These are phyloP conservation scores for Hsuehochloa calcarea DNA, from an alignment of 176 grass and related monocot genomes.

Conservation along the genomic window DNA sequence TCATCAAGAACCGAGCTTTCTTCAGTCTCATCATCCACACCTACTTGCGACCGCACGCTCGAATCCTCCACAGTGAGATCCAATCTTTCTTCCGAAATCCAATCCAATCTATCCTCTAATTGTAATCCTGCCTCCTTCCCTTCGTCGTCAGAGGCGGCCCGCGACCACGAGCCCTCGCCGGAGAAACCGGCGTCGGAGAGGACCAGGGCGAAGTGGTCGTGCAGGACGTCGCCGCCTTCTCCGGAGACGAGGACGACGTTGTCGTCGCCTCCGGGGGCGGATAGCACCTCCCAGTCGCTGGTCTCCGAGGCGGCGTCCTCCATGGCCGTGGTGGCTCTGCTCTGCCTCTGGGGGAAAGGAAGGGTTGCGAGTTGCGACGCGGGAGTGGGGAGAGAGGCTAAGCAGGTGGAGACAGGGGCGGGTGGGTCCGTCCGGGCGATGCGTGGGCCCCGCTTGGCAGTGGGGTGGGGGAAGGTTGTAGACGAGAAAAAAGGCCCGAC, in stretches of 20 bases:
- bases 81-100: background rate
- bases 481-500: too few relatives aligned
- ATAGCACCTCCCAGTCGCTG: slow-evolving; percentile 60
- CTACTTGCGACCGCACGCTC: background rate
- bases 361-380: background rate
- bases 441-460: too few relatives aligned
- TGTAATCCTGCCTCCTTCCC: background rate
- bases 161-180: background rate
- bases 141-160: background rate
- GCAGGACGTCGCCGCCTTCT: slow-evolving; percentile 25
- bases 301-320: slow-evolving; percentile 43
- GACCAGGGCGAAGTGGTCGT: slow-evolving; percentile 44
- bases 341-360: background rate
- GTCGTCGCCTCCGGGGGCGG: slow-evolving; percentile 14
- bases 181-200: background rate
- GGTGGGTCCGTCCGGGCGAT: background rate
- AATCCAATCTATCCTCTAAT: background rate
- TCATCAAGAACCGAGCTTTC: background rate
- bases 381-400: background rate
- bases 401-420: background rate
- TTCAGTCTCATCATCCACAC: background rate
- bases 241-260: slow-evolving; percentile 14
- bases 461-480: too few relatives aligned
- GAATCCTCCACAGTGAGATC: background rate
- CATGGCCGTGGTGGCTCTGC: slow-evolving; percentile 28